Evolutionary conservation across 805 yeast species (phyloP).

Genomic region (Yarrowia deformans): DNA sequence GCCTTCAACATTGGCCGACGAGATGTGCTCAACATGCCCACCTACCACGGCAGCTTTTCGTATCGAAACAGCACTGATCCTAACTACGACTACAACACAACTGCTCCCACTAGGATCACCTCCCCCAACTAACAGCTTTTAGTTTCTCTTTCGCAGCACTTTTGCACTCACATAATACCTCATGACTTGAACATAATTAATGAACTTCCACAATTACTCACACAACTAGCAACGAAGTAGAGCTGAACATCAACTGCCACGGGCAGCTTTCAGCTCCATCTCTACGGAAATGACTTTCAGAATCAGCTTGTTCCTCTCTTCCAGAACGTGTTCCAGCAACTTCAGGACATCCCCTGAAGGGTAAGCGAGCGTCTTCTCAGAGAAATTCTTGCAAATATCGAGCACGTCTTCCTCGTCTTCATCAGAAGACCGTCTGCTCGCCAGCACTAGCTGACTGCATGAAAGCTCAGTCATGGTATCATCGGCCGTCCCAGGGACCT

Average conservation of each 20-base stretch:
- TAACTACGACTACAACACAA: conserved; percentile 1
- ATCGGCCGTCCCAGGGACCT: not conserved
- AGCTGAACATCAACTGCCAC: not conserved
- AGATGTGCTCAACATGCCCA: conserved; percentile 13
- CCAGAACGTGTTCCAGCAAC: not conserved
- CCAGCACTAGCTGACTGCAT: not conserved
- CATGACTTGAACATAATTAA: conserved; percentile 3
- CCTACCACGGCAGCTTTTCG: conserved; percentile 17
- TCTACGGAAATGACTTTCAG: not conserved
- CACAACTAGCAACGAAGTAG: not conserved
- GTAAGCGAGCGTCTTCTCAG: not conserved
- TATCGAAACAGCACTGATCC: not conserved
- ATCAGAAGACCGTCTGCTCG: not conserved
- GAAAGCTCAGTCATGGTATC: not conserved
- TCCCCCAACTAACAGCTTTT: not conserved
- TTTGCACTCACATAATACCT: not conserved
- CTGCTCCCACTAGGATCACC: not conserved
- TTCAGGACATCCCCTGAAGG: not conserved
- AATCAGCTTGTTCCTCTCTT: conserved; percentile 7
- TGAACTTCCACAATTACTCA: not conserved
- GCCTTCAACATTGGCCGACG: conserved; percentile 11
- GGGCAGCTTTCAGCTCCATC: not conserved
- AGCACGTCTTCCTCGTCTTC: not conserved
- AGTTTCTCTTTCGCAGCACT: not conserved
- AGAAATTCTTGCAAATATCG: not conserved